Base-by-base conservation (phyloP, 176 grass and related monocot genomes). In the Oryza meridionalis region DNA sequence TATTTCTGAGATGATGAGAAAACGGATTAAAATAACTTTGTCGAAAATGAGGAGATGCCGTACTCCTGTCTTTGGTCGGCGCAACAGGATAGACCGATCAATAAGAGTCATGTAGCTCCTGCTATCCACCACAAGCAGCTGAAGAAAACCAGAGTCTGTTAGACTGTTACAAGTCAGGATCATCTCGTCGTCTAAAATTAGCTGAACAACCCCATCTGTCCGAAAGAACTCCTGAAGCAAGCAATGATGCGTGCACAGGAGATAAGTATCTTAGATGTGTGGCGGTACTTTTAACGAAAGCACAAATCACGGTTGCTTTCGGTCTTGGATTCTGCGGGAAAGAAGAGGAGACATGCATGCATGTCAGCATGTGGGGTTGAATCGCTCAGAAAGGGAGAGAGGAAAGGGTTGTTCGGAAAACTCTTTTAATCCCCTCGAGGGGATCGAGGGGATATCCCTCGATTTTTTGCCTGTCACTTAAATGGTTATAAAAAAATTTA, bases 261-360 rank as follows among this genome's bases (percentile, higher is more conserved):
- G 17, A 73, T 67, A 40, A 11, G 11, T 47, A 26, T 68, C 58
- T 17, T 17, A 69, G 73, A 65, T 43, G 50, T 4, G 29, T 12
- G 27, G 4, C 26, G 27, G 42, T 71, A 15, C 13, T 55, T 15
- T 66, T 53, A 42, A 33, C 38, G 42, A 21, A 4, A 58, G 37
- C 4, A 58, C 38, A 64, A 65, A 89, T 77, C 81, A 65, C 53
- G 25, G 9, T 5, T 47, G 7, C 77, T 89, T 88, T 89, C 26
- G 37, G 44, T 26, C 11, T 29, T 0, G 7, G 2, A 11, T 49
- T 62, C 43, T 51, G 38, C 0, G 29, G 43, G 15, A 76, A 62
- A 46, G 32, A 35, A 29, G 42, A 40, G 1, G 7, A 11, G 1
- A 2, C 87, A 70, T 81, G 77, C 70, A 68, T 73, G 69, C 74